Conservation (phyloP, 352 stramenopile genomes). For the Phytophthora rubi region DNA sequence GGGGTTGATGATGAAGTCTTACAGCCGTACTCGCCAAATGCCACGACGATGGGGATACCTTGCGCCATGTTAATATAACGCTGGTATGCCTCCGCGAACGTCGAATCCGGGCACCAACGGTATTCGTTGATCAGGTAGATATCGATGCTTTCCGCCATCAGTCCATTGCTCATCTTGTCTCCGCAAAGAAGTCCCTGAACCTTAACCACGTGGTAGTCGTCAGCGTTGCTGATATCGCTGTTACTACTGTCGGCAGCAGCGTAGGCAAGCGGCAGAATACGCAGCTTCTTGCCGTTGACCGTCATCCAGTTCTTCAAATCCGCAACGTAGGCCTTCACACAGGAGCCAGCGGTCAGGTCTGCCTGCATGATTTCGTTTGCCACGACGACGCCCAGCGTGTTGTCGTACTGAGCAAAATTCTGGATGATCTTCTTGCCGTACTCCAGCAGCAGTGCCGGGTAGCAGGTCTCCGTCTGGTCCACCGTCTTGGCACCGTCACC, state of each 20-base stretch:
- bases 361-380: slow-evolving; percentile 91
- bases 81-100: slow-evolving; percentile 75
- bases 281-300: slow-evolving; percentile 84
- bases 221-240: slow-evolving; percentile 57
- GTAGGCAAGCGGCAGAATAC: slow-evolving; percentile 81
- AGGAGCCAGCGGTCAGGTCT: slow-evolving; percentile 74
- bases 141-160: slow-evolving; percentile 87
- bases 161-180: slow-evolving; percentile 82
- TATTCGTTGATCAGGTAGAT: slow-evolving; percentile 92
- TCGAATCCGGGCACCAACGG: slow-evolving; percentile 79
- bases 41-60: slow-evolving; percentile 83
- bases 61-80: slow-evolving; percentile 74
- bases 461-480: slow-evolving; percentile 82
- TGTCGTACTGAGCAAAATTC: slow-evolving; percentile 91
- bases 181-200: slow-evolving; percentile 86
- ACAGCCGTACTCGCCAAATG: slow-evolving; percentile 85
- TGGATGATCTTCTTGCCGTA: slow-evolving; percentile 91
- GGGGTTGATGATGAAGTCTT: slow-evolving; percentile 52
- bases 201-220: slow-evolving; percentile 85
- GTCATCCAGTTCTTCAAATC: slow-evolving; percentile 91
- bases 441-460: slow-evolving; percentile 82
- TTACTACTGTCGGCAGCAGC: slow-evolving; percentile 84
- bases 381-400: slow-evolving; percentile 83
- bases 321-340: slow-evolving; percentile 84
- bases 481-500: slow-evolving; percentile 53